These are phyloP conservation scores for Saccharomycopsis sp. DNA, from an alignment of 805 yeast genomes.

Conservation along the genomic window DNA sequence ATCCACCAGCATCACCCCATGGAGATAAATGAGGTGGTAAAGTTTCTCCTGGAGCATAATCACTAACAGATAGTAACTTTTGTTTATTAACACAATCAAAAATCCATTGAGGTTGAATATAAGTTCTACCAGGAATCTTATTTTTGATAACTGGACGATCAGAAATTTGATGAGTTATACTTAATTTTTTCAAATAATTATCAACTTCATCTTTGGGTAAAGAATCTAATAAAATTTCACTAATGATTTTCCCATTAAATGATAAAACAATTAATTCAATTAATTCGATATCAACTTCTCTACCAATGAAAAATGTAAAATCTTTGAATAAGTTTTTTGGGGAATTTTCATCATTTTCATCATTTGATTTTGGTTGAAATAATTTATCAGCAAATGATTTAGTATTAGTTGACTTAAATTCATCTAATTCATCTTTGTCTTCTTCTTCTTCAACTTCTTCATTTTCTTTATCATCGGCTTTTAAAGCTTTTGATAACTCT, in stretches of 20 bases:
- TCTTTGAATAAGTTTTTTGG: slow-evolving; percentile 58
- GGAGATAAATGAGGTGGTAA: slow-evolving; percentile 97
- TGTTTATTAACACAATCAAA: slow-evolving; percentile 83
- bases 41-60: slow-evolving; percentile 88
- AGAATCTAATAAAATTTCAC: slow-evolving; percentile 76
- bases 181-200: slow-evolving; percentile 29
- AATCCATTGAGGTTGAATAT: slow-evolving; percentile 96
- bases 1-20: slow-evolving; percentile 94
- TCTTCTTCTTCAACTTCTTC: slow-evolving; percentile 29
- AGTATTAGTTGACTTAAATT: slow-evolving; percentile 54
- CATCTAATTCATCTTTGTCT: slow-evolving; percentile 43
- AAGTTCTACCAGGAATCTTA: slow-evolving; percentile 85
- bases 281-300: slow-evolving; percentile 91
- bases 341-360: slow-evolving; percentile 30
- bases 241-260: slow-evolving; percentile 75
- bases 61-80: slow-evolving; percentile 61
- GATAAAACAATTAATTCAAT: slow-evolving; percentile 80
- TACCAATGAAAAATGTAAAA: slow-evolving; percentile 78
- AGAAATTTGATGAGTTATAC: slow-evolving; percentile 85
- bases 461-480: slow-evolving; percentile 28
- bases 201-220: slow-evolving; percentile 37
- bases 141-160: slow-evolving; percentile 78
- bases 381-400: slow-evolving; percentile 57
- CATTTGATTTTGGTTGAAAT: slow-evolving; percentile 56
- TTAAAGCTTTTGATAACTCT: slow-evolving; percentile 26